Percentiles rank a stretch among this genome's conserved stretches.
Evolutionary conservation across 306 rosid genomes (phyloP).

Genomic region (Quillaja saponaria): DNA sequence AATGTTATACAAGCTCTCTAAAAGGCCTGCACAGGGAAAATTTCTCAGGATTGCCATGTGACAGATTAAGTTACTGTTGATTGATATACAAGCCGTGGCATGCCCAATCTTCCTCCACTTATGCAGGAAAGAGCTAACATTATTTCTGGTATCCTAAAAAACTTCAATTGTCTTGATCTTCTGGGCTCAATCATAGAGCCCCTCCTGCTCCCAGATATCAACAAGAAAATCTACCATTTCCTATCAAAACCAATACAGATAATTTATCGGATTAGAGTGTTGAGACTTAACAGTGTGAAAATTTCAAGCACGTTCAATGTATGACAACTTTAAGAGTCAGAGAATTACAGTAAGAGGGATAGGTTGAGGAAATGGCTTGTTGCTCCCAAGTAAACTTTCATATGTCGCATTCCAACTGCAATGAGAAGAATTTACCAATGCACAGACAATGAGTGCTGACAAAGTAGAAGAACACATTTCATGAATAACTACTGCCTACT

Average conservation of each 20-base stretch:
- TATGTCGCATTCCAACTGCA: conserved; percentile 94
- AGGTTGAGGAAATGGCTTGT: conserved; percentile 84
- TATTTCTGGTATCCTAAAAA: conserved; percentile 39
- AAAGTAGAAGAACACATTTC: conserved; percentile 35
- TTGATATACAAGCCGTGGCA: conserved; percentile 40
- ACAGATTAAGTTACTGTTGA: conserved; percentile 7
- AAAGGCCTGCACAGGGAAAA: conserved; percentile 14
- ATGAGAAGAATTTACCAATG: conserved; percentile 56
- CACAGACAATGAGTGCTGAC: conserved; percentile 66
- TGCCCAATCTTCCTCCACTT: conserved; percentile 40
- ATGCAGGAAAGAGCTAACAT: conserved; percentile 38
- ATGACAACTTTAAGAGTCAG: not conserved
- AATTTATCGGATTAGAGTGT: conserved; percentile 20
- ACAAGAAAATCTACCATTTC: conserved; percentile 99
- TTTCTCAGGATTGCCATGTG: conserved; percentile 13
- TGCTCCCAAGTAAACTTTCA: conserved; percentile 78
- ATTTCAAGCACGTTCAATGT: not conserved
- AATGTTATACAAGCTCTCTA: conserved; percentile 21
- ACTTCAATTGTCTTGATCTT: conserved; percentile 30
- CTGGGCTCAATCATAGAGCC: conserved; percentile 70
- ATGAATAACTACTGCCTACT: conserved; percentile 36
- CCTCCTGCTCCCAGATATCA: conserved; percentile 94
- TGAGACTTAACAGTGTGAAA: conserved; percentile 1
- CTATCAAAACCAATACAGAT: conserved; percentile 36
- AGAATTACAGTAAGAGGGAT: conserved; percentile 74